phyloP scores from a whole-genome alignment of 169 alveolate species.

The Babesia ovata region DNA sequence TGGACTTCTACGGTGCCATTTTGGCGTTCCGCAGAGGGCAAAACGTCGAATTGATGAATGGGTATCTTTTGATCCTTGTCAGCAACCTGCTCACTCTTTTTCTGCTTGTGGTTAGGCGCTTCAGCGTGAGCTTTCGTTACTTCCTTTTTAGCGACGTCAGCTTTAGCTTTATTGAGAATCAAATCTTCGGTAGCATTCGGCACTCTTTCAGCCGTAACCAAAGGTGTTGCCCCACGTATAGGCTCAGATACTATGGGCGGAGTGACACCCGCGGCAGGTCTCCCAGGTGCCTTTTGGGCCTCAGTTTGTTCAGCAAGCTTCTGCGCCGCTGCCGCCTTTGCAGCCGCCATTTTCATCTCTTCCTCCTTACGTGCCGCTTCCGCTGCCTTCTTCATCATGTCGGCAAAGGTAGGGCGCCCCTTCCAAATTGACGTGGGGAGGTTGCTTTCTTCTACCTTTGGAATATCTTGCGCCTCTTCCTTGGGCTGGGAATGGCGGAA shows the following conservation, averaged over 20 bases:
- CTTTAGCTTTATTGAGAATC: too few relatives aligned
- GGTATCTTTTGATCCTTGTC: background rate
- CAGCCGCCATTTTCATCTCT: background rate
- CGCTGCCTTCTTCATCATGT: conserved; percentile 6
- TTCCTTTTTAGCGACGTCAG: too few relatives aligned
- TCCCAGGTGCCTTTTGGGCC: background rate
- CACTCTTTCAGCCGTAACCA: too few relatives aligned
- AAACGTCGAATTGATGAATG: background rate
- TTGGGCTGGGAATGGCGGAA: conserved; percentile 12
- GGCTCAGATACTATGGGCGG: too few relatives aligned
- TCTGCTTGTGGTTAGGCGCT: background rate
- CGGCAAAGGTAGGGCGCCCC: conserved; percentile 28
- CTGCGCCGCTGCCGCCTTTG: background rate
- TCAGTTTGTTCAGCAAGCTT: background rate
- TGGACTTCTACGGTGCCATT: background rate
- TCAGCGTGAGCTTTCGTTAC: background rate
- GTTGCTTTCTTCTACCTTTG: conserved; percentile 4
- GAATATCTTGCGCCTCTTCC: background rate
- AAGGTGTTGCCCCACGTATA: too few relatives aligned
- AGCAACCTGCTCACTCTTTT: background rate
- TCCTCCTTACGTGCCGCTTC: background rate
- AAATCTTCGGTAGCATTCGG: too few relatives aligned
- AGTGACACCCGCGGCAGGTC: too few relatives aligned
- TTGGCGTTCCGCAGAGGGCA: background rate
- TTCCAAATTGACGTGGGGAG: conserved; percentile 6